Percentiles rank a stretch among this genome's conserved stretches.
Conservation (phyloP, 805 yeast species). For the Millerozyma acaciae region DNA sequence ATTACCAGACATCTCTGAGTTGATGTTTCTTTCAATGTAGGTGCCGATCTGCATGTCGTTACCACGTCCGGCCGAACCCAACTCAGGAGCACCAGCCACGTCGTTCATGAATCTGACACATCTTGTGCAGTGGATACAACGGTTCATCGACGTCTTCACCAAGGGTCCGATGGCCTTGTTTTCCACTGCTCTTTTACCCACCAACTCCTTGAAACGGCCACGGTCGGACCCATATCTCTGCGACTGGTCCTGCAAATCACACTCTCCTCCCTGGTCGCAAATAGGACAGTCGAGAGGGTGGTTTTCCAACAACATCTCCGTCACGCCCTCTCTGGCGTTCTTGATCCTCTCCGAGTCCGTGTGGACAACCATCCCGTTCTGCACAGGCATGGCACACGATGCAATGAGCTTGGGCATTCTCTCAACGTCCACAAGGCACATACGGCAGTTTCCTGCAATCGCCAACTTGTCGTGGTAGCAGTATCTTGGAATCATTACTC, state of each 20-base stretch:
- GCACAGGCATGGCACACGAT: slow-evolving; percentile 90
- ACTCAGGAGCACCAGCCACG: slow-evolving; percentile 89
- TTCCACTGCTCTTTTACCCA: slow-evolving; percentile 86
- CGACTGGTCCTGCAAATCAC: slow-evolving; percentile 87
- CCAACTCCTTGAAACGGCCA: slow-evolving; percentile 76
- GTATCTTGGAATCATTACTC: slow-evolving; percentile 82
- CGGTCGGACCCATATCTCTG: slow-evolving; percentile 81
- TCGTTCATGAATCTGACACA: slow-evolving; percentile 88
- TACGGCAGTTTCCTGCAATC: slow-evolving; percentile 89
- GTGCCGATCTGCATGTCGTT: slow-evolving; percentile 91
- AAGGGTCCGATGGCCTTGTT: slow-evolving; percentile 88
- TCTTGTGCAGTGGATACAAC: slow-evolving; percentile 90
- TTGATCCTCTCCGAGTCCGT: slow-evolving; percentile 75
- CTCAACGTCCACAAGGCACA: slow-evolving; percentile 89
- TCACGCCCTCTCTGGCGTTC: slow-evolving; percentile 85
- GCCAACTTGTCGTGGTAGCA: slow-evolving; percentile 90
- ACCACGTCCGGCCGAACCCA: slow-evolving; percentile 87
- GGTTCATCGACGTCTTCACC: slow-evolving; percentile 85
- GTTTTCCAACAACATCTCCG: slow-evolving; percentile 82
- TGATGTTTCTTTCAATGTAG: slow-evolving; percentile 77
- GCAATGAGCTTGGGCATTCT: slow-evolving; percentile 88
- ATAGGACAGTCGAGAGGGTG: slow-evolving; percentile 92
- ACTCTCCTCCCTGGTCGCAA: slow-evolving; percentile 93
- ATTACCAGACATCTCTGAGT: slow-evolving; percentile 83
- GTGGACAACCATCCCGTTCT: slow-evolving; percentile 81